Evolutionary conservation across 2,329 filamentous ascomycete genomes (phyloP), one percentile per base, ranked within the genome.

Genomic region (Cryphonectria nitschkei): DNA sequence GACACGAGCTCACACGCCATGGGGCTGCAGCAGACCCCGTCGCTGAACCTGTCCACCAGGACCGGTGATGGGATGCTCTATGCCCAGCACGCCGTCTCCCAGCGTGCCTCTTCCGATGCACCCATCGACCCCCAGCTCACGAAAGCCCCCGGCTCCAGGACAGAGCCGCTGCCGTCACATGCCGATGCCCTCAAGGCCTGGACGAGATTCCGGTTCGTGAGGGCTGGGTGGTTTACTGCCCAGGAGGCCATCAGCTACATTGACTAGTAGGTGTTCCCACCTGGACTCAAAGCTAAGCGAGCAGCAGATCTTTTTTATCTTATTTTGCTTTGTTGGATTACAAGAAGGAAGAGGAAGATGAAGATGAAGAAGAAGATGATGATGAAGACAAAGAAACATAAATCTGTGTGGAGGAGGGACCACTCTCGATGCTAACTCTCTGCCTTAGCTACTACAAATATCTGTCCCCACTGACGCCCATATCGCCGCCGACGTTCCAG

Each of bases 141-240:
- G 0, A 81, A 83, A 74, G 76, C 84, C 46, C 46, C 46, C 56
- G 81, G 83, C 70, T 76, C 84, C 73, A 80, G 84, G 73, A 75
- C 82, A 41, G 84, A 89, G 73, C 83, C 85, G 16, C 22, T 60
- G 9, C 71, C 71, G 41, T 85, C 89, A 66, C 90, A 90, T 75
- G 82, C 87, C 58, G 89, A 92, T 70, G 95, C 95, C 0, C 82
- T 97, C 72, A 90, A 89, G 76, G 92, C 94, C n/a, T 99, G 96
- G 96, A 90, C 91, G 1, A 87, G 94, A 74, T 95, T 98, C 79
- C 91, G 95, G 60, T 98, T 98, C 78, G 95, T 98, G n/a, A 90
- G 94, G 68, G 94, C 94, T 11, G 96, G 96, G 13, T 98, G 95
- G 95, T 96, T 99, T 79, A 97, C 94, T 0, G 93, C 95, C 0